These are phyloP conservation scores for Pascua sp. DNA, from an alignment of 1,284 basidiomycete genomes.

Conservation along the genomic window DNA sequence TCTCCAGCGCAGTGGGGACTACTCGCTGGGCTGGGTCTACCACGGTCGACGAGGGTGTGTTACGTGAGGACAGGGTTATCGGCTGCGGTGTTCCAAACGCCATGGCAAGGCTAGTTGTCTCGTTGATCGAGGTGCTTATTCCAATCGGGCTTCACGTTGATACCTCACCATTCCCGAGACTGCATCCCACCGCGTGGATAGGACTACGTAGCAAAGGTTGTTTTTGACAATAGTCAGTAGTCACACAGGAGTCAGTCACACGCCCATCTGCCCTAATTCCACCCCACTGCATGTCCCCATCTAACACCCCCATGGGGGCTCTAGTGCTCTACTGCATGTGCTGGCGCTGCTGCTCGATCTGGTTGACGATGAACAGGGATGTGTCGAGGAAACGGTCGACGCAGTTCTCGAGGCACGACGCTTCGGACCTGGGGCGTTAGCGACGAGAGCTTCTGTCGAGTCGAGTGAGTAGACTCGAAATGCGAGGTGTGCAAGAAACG, in stretches of 20 bases:
- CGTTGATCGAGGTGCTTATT: not conserved
- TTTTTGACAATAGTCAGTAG: no score
- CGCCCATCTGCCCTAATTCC: no score
- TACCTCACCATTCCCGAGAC: constrained; percentile 17
- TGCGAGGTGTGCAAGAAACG: no score
- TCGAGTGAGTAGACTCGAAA: no score
- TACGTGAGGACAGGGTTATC: constrained; percentile 25
- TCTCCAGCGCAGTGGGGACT: constrained; percentile 53
- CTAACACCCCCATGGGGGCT: not conserved
- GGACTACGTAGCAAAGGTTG: no score
- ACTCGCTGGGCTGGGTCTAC: constrained; percentile 29
- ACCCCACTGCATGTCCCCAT: not conserved
- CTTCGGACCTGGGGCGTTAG: constrained; percentile 56
- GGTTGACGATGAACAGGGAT: constrained; percentile 78
- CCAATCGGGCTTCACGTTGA: constrained; percentile 30
- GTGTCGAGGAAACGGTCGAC: constrained; percentile 92
- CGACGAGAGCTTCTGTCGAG: no score
- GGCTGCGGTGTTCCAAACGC: no score
- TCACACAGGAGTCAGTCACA: no score
- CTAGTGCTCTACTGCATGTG: constrained; percentile 16
- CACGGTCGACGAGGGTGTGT: constrained; percentile 21
- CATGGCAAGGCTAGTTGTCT: not conserved
- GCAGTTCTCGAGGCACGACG: constrained; percentile 81
- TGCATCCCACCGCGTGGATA: constrained; percentile 20
- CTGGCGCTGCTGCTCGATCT: constrained; percentile 60